Evolutionary conservation across 2,329 filamentous ascomycete species (phyloP).

Genomic region (Magnaporthiopsis rhizophila): DNA sequence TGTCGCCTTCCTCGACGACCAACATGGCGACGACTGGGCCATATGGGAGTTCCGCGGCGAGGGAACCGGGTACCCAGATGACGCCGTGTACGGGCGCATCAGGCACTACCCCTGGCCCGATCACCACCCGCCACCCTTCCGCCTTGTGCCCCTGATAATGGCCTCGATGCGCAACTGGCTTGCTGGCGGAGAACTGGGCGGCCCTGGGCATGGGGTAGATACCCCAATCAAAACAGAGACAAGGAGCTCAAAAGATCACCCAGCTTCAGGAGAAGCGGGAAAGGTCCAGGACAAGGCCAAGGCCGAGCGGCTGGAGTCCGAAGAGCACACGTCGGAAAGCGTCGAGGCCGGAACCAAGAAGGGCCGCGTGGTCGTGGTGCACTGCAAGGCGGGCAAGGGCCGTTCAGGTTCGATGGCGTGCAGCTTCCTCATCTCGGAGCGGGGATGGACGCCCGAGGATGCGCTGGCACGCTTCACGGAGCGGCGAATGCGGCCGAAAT

Average conservation of each 20-base stretch:
- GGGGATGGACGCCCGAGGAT: slow-evolving; percentile 49
- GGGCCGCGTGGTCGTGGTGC: slow-evolving; percentile 73
- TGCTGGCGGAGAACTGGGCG: slow-evolving; percentile 38
- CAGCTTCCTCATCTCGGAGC: slow-evolving; percentile 83
- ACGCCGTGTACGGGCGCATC: slow-evolving; percentile 76
- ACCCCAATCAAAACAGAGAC: slow-evolving; percentile 12
- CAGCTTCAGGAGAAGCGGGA: no score
- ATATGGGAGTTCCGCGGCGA: slow-evolving; percentile 99
- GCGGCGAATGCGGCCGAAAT: slow-evolving; percentile 79
- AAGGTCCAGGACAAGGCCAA: slow-evolving; percentile 10
- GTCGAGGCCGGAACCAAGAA: slow-evolving; percentile 17
- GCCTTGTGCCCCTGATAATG: slow-evolving; percentile 80
- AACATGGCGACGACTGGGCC: slow-evolving; percentile 78
- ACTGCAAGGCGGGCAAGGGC: slow-evolving; percentile 96
- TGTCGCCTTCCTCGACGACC: slow-evolving; percentile 77
- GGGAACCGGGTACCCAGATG: slow-evolving; percentile 90
- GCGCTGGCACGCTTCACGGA: slow-evolving; percentile 60
- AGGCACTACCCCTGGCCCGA: slow-evolving; percentile 95
- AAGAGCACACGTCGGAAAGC: no score
- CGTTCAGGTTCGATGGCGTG: slow-evolving; percentile 82
- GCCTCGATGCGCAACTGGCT: slow-evolving; percentile 90
- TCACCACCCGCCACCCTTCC: slow-evolving; percentile 92
- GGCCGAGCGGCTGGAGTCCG: slow-evolving; percentile 8
- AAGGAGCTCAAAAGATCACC: slow-evolving; percentile 1
- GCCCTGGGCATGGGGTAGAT: slow-evolving; percentile 14